Conservation (phyloP, 805 yeast species). For the Grigorovia yakushimaensis region DNA sequence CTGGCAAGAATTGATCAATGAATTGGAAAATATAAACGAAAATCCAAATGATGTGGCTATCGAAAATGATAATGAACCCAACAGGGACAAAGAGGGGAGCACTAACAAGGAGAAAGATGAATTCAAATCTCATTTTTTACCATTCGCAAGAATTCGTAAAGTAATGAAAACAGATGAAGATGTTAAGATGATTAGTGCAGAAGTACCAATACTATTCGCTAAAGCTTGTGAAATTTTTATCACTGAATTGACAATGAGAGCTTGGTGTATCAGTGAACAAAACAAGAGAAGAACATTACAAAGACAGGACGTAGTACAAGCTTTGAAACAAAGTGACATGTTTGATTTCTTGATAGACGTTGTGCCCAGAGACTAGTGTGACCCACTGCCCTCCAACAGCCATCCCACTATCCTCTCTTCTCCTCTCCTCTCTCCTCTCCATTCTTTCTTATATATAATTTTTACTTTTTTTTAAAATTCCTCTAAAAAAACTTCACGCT, state of each 20-base stretch:
- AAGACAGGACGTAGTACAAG: slow-evolving; percentile 90
- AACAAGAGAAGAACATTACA: slow-evolving; percentile 91
- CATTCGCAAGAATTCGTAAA: slow-evolving; percentile 90
- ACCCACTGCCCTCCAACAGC: background rate
- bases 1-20: slow-evolving; percentile 93
- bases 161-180: slow-evolving; percentile 98
- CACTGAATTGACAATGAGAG: slow-evolving; percentile 95
- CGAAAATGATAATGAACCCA: background rate
- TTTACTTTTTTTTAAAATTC: too few relatives aligned
- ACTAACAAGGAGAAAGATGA: slow-evolving; percentile 69
- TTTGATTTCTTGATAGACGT: slow-evolving; percentile 94
- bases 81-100: slow-evolving; percentile 30
- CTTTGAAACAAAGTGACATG: slow-evolving; percentile 90
- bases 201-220: slow-evolving; percentile 94
- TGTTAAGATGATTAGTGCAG: slow-evolving; percentile 95
- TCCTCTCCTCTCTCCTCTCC: too few relatives aligned
- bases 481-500: too few relatives aligned
- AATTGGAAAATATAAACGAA: slow-evolving; percentile 50
- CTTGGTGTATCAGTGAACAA: slow-evolving; percentile 98
- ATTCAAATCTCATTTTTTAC: slow-evolving; percentile 88
- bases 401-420: too few relatives aligned
- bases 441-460: too few relatives aligned
- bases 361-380: slow-evolving; percentile 65
- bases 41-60: background rate
- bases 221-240: slow-evolving; percentile 97